Conservation (phyloP, 257 asterid species). For the Penstemon barbatus region DNA sequence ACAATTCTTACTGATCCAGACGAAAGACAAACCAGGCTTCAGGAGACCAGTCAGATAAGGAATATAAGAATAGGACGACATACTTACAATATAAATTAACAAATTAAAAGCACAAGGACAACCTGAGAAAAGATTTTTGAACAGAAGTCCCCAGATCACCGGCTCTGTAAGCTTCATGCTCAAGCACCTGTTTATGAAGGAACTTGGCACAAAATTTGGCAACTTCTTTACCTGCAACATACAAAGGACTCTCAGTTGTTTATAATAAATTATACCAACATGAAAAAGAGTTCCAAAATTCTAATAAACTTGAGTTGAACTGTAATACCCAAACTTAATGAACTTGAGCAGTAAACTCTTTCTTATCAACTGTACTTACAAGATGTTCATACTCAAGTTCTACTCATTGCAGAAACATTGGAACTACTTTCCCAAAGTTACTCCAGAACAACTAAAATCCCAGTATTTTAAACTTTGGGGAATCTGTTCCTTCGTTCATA, state of each 20-base stretch:
- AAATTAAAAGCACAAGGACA: slow-evolving; percentile 28
- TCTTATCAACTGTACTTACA: neutral
- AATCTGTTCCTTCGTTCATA: neutral
- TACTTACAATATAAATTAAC: slow-evolving; percentile 21
- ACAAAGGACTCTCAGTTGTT: slow-evolving; percentile 23
- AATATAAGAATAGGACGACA: slow-evolving; percentile 25
- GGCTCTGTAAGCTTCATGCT: slow-evolving; percentile 65
- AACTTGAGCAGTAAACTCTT: slow-evolving; percentile 14
- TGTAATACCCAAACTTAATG: neutral
- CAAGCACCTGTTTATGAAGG: slow-evolving; percentile 84
- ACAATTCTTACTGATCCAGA: slow-evolving; percentile 22
- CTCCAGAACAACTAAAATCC: slow-evolving; percentile 12
- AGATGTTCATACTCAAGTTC: neutral
- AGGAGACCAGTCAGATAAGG: slow-evolving; percentile 26
- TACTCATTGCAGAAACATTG: slow-evolving; percentile 4
- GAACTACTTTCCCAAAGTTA: neutral
- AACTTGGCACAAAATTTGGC: slow-evolving; percentile 91
- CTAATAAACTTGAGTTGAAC: slow-evolving; percentile 10
- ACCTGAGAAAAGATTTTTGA: slow-evolving; percentile 86
- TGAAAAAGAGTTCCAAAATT: neutral
- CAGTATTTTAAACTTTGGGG: slow-evolving; percentile 15
- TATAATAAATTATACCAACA: slow-evolving; percentile 17
- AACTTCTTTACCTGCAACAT: slow-evolving; percentile 69
- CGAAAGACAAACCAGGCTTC: slow-evolving; percentile 30
- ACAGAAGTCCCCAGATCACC: slow-evolving; percentile 70